Evolutionary conservation across 1,284 basidiomycete genomes (phyloP).

Genomic region (Cutaneotrichosporon sp.): DNA sequence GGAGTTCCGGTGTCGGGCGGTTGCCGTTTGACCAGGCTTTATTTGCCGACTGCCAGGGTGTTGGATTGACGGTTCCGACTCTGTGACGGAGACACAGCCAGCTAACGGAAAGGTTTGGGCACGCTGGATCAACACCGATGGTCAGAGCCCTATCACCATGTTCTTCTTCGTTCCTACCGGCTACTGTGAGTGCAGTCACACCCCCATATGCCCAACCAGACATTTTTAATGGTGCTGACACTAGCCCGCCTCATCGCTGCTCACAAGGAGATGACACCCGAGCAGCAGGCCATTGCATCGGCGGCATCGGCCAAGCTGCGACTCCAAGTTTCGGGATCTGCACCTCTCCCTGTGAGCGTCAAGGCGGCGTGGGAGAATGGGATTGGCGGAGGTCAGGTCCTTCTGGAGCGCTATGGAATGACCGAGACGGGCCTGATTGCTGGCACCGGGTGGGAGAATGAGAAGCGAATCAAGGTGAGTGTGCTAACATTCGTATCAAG

Average conservation of each 20-base stretch:
- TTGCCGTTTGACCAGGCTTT: no score
- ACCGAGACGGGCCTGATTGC: conserved; percentile 46
- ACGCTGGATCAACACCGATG: conserved; percentile 32
- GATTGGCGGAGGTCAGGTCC: conserved; percentile 38
- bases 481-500: background rate
- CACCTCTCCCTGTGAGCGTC: conserved; percentile 38
- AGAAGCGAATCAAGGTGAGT: conserved; percentile 33
- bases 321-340: conserved; percentile 43
- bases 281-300: conserved; percentile 24
- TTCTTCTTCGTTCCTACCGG: conserved; percentile 38
- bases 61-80: background rate
- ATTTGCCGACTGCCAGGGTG: background rate
- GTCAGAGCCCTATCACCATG: conserved; percentile 26
- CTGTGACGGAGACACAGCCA: no score
- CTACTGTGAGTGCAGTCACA: conserved; percentile 20
- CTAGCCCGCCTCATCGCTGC: conserved; percentile 29
- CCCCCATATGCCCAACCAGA: background rate
- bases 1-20: no score
- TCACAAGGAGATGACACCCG: conserved; percentile 18
- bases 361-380: conserved; percentile 38
- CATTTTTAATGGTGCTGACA: no score
- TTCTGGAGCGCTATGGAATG: conserved; percentile 46
- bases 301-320: conserved; percentile 33
- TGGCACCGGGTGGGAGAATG: conserved; percentile 36
- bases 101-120: conserved; percentile 25